Evolutionary conservation across 768 basidiomycete species (phyloP).

Genomic region (Trametes maxima): DNA sequence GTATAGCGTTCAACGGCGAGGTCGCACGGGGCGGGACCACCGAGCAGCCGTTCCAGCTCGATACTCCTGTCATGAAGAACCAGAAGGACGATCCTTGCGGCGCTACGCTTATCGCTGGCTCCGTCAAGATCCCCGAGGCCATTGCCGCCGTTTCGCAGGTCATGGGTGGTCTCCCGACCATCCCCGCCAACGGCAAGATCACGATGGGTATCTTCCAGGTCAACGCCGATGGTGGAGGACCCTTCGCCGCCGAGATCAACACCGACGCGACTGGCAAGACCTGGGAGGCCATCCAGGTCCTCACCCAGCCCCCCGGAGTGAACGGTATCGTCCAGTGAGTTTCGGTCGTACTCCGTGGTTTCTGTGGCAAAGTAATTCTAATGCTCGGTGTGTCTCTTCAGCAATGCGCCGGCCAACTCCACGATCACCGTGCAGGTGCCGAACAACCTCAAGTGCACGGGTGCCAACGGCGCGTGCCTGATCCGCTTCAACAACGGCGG

Average conservation of each 20-base stretch:
- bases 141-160: constrained; percentile 22
- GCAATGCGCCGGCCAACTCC: constrained; percentile 29
- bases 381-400: background rate
- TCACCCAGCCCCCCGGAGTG: constrained; percentile 30
- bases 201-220: constrained; percentile 34
- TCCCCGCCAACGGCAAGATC: constrained; percentile 28
- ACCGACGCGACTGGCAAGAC: constrained; percentile 32
- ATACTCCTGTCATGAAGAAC: constrained; percentile 31
- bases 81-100: constrained; percentile 30
- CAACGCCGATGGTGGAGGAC: constrained; percentile 37
- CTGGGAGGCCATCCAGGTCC: constrained; percentile 27
- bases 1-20: constrained; percentile 16
- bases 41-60: constrained; percentile 34
- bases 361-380: background rate
- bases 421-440: constrained; percentile 21
- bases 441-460: constrained; percentile 18
- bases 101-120: constrained; percentile 29
- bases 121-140: constrained; percentile 27
- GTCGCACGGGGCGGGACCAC: constrained; percentile 31
- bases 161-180: constrained; percentile 28
- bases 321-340: constrained; percentile 26
- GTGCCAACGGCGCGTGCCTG: constrained; percentile 24
- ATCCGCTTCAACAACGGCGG: constrained; percentile 25
- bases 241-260: constrained; percentile 33
- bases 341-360: background rate